These are phyloP conservation scores for Metarhizium robertsii DNA, from an alignment of 2,329 filamentous ascomycete genomes.

Conservation along the genomic window DNA sequence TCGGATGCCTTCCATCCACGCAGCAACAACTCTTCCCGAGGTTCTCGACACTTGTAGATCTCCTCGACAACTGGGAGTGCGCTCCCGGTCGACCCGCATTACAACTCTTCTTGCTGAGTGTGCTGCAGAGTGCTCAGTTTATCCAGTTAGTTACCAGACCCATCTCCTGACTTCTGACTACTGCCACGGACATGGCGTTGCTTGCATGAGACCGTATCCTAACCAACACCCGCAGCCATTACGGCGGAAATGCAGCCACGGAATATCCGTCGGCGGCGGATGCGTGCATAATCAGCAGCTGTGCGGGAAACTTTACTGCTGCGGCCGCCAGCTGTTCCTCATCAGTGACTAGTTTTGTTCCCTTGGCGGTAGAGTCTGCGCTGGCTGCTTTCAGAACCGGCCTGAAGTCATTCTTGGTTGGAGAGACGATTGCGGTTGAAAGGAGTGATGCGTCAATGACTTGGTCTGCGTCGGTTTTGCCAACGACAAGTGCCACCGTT, in stretches of 20 bases:
- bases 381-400: constrained; percentile 13
- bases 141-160: constrained; percentile 14
- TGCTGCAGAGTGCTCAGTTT: constrained; percentile 16
- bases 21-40: background rate
- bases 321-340: constrained; percentile 14
- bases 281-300: constrained; percentile 14
- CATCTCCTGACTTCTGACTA: background rate
- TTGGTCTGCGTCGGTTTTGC: constrained; percentile 12
- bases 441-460: constrained; percentile 6
- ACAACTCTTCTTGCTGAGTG: constrained; percentile 13
- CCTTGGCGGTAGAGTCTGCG: constrained; percentile 11
- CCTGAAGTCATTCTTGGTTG: constrained; percentile 9
- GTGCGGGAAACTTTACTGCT: constrained; percentile 17
- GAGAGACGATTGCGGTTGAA: background rate
- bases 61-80: background rate
- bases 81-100: constrained; percentile 9
- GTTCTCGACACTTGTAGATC: background rate
- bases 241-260: constrained; percentile 5
- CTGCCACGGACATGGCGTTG: background rate
- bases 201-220: background rate
- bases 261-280: constrained; percentile 12
- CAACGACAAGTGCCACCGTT: constrained; percentile 4
- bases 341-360: constrained; percentile 14
- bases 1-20: background rate
- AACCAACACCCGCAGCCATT: background rate